Base-by-base conservation (phyloP, 1,139 yeast genomes). In the Lodderomyces metapsilosis region DNA sequence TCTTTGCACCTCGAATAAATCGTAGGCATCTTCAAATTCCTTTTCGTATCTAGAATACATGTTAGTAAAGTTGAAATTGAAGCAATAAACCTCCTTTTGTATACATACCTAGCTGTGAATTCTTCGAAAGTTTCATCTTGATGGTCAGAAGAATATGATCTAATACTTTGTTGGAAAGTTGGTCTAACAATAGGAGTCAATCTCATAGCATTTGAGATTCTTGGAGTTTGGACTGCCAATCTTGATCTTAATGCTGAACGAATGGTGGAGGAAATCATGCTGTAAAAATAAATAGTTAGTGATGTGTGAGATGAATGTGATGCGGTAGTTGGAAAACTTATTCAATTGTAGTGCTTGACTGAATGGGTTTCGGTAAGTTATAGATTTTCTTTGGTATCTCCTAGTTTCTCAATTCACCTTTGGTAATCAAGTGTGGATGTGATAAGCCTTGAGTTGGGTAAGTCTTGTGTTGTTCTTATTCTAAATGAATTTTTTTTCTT, bases 1-100 rank as follows among this genome's bases (percentile, higher is more conserved):
- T 68, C 77, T 75, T 73, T 88, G 97, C 48, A 92, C 98, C 76
- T 92, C 99, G 59, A 92, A 92, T 58, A 92, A 79, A 69, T 92
- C 99, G 72, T 92, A 92, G 42, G 98, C 98, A 65, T 88, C 94
- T 57, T 92, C 97, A 61, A 92, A 92, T 66, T 92, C 98, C 74
- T 88, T 87, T 75, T 88, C 96, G 74, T 86, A 92, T 77, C 86
- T 80, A 54, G 11, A 17, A 22, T 11, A 15, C 3, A 13, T 12
- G 30, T 31, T 15, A 24, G 38, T 36, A 20, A 36, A 9, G 18
- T 18, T 16, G 6, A 20, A 4, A 22, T 4, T 35, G 8, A 17
- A 22, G 5, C 11, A 8, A 15, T 15, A 11, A 8, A 11, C 8
- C 22, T 12, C 17, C 3, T 23, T 12, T 11, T 21, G 17, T n/a